phyloP scores from a whole-genome alignment of 225 moss, liverwort and hornwort species.

The Sphagnum contortum region DNA sequence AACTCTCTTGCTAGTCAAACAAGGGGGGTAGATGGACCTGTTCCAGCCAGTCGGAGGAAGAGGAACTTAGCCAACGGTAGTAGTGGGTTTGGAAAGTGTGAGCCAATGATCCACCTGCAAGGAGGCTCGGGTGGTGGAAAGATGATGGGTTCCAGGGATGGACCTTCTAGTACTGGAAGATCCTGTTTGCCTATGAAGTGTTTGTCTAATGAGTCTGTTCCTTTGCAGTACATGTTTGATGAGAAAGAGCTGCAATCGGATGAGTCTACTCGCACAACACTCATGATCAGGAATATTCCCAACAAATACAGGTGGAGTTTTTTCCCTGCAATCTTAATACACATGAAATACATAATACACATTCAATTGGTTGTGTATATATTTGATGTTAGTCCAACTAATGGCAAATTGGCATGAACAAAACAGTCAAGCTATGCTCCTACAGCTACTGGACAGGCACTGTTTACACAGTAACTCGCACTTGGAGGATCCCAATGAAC shows the following conservation, averaged over 20 bases:
- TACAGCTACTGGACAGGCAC: slow-evolving; percentile 69
- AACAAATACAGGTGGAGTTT: slow-evolving; percentile 80
- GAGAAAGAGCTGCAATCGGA: slow-evolving; percentile 40
- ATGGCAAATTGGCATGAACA: no score
- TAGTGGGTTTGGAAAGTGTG: slow-evolving; percentile 19
- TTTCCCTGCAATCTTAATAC: no score
- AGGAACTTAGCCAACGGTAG: slow-evolving; percentile 13
- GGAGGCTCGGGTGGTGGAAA: slow-evolving; percentile 13
- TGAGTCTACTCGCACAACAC: slow-evolving; percentile 61
- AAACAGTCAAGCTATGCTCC: slow-evolving; percentile 79
- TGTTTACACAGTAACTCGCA: slow-evolving; percentile 50
- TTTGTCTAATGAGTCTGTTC: slow-evolving; percentile 43
- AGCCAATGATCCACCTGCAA: slow-evolving; percentile 7
- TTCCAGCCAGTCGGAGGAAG: slow-evolving; percentile 46
- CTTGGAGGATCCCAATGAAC: slow-evolving; percentile 47
- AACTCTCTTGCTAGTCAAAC: slow-evolving; percentile 10
- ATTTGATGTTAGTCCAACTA: no score
- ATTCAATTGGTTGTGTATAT: neutral
- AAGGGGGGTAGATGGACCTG: slow-evolving; percentile 29
- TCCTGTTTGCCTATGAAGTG: slow-evolving; percentile 53
- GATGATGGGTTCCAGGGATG: slow-evolving; percentile 34
- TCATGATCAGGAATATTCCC: slow-evolving; percentile 97
- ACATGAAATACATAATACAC: no score
- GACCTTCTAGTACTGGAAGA: slow-evolving; percentile 50
- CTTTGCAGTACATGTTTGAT: slow-evolving; percentile 70